Conservation (phyloP, 2,329 filamentous ascomycete species). For the Pyrenochaeta sp. region DNA sequence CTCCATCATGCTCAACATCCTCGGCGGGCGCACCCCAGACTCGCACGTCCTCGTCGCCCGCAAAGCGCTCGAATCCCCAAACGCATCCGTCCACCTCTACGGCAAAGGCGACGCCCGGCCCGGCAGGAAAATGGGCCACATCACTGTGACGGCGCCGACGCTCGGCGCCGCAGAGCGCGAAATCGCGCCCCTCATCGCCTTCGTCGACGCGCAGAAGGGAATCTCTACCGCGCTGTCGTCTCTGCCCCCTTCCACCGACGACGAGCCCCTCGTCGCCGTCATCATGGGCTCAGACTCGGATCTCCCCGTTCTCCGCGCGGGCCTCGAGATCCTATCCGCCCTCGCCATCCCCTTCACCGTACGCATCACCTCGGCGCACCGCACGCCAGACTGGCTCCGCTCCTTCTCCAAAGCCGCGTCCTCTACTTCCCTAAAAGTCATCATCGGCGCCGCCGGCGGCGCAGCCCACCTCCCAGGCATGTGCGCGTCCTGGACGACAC, state of each 20-base stretch:
- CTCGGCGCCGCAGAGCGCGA: slow-evolving; percentile 73
- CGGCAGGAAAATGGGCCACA: slow-evolving; percentile 92
- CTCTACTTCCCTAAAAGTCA: slow-evolving; percentile 49
- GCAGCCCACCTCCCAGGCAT: slow-evolving; percentile 61
- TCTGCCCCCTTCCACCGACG: too few species aligned
- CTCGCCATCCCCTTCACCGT: slow-evolving; percentile 76
- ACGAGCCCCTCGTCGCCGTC: slow-evolving; percentile 70
- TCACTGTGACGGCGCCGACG: slow-evolving; percentile 77
- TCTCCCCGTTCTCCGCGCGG: slow-evolving; percentile 70
- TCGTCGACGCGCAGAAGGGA: slow-evolving; percentile 64
- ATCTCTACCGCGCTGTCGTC: slow-evolving; percentile 40
- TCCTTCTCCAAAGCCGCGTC: slow-evolving; percentile 52
- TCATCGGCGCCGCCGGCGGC: slow-evolving; percentile 59
- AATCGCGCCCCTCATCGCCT: slow-evolving; percentile 73
- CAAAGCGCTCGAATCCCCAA: slow-evolving; percentile 64
- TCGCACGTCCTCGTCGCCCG: slow-evolving; percentile 69
- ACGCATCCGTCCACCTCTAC: slow-evolving; percentile 81
- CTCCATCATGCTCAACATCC: slow-evolving; percentile 81
- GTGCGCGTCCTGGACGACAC: slow-evolving; percentile 57
- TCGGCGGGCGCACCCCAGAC: slow-evolving; percentile 71
- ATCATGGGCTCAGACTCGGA: slow-evolving; percentile 88
- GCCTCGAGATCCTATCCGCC: slow-evolving; percentile 70
- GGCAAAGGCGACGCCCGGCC: slow-evolving; percentile 85
- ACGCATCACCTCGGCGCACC: slow-evolving; percentile 77
- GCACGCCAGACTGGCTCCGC: slow-evolving; percentile 58